Evolutionary conservation across 768 basidiomycete genomes (phyloP).

Genomic region (Neoboletus brunneissimus): DNA sequence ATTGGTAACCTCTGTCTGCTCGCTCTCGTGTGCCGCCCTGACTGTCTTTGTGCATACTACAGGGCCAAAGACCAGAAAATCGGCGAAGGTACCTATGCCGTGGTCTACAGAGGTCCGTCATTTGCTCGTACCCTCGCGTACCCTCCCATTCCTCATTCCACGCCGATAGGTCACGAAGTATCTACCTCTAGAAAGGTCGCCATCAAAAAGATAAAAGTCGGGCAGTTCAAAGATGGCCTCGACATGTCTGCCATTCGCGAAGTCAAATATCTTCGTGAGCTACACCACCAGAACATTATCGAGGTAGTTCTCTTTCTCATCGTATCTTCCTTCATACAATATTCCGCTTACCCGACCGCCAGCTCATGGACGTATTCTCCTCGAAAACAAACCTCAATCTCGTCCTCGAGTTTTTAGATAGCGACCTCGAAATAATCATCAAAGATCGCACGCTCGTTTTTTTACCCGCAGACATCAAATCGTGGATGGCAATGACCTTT

Average conservation of each 20-base stretch:
- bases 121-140: not conserved
- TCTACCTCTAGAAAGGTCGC: constrained; percentile 82
- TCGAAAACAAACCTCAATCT: constrained; percentile 96
- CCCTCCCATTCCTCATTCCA: constrained; percentile 5
- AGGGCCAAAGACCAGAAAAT: constrained; percentile 83
- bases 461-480: constrained; percentile 93
- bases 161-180: constrained; percentile 60
- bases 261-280: constrained; percentile 93
- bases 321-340: not conserved
- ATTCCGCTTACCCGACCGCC: not conserved
- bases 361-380: constrained; percentile 97
- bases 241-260: constrained; percentile 99
- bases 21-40: not conserved
- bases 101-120: constrained; percentile 81
- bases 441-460: constrained; percentile 92
- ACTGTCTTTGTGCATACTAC: constrained; percentile 9
- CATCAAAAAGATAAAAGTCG: constrained; percentile 98
- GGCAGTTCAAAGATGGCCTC: constrained; percentile 94
- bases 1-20: constrained; percentile 46
- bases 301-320: constrained; percentile 50
- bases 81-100: constrained; percentile 93
- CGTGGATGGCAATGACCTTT: constrained; percentile 98
- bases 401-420: constrained; percentile 94
- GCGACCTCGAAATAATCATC: constrained; percentile 95
- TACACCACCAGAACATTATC: constrained; percentile 93